These are phyloP conservation scores for Dalbergia cochinchinensis DNA, from an alignment of 306 rosid species.

Conservation along the genomic window DNA sequence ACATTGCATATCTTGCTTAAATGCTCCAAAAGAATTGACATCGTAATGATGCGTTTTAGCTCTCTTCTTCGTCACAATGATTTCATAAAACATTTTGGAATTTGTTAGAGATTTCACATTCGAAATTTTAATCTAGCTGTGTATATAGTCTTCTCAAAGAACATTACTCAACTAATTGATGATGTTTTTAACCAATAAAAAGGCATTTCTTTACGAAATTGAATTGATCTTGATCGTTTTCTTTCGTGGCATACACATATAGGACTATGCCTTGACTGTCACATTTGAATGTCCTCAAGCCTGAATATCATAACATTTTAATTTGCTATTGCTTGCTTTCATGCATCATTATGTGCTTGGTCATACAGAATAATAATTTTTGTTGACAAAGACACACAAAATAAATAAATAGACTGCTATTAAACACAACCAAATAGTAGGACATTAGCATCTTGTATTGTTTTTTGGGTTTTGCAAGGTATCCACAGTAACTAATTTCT, in stretches of 20 bases:
- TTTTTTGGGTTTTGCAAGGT: too few species aligned
- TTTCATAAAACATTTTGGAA: neutral
- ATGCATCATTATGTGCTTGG: neutral
- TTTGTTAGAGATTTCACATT: neutral
- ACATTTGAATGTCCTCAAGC: neutral
- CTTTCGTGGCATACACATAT: too few species aligned
- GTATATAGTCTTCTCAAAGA: neutral
- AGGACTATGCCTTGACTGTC: neutral
- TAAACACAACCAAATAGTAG: too few species aligned
- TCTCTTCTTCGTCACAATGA: slow-evolving; percentile 24
- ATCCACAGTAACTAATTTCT: too few species aligned
- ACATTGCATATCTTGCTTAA: neutral
- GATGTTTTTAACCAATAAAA: neutral
- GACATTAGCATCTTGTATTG: too few species aligned
- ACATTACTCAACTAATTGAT: neutral
- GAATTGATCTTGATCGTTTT: neutral
- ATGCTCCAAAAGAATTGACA: neutral
- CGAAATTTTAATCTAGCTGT: too few species aligned
- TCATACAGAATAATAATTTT: neutral
- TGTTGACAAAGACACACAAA: too few species aligned
- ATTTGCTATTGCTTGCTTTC: neutral
- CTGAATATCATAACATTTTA: neutral
- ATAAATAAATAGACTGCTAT: too few species aligned
- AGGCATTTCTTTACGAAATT: neutral
- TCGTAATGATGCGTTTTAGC: neutral